phyloP scores from a whole-genome alignment of 768 basidiomycete species.

The Pleurotus giganteus region DNA sequence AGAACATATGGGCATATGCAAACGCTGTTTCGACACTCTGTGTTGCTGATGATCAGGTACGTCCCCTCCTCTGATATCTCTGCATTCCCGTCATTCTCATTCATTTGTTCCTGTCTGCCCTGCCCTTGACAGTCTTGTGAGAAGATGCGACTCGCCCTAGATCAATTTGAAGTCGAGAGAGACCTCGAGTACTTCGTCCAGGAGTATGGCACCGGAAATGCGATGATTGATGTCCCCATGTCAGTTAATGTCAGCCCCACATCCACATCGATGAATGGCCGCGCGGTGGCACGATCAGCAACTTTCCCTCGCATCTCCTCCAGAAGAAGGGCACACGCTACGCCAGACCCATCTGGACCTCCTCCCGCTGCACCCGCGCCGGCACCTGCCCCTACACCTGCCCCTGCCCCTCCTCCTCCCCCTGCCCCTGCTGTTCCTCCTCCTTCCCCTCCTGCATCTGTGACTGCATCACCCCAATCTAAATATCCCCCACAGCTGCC shows the following conservation, averaged over 20 bases:
- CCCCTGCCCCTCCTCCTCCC: no score
- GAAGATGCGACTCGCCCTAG: constrained; percentile 78
- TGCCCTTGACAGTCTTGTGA: constrained; percentile 75
- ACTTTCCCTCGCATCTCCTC: background rate
- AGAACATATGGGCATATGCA: constrained; percentile 93
- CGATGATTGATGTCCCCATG: constrained; percentile 82
- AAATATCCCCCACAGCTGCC: constrained; percentile 38
- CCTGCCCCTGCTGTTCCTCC: background rate
- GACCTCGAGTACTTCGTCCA: constrained; percentile 91
- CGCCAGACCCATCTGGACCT: background rate
- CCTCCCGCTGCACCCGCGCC: constrained; percentile 15
- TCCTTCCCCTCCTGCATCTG: constrained; percentile 15
- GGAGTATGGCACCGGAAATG: constrained; percentile 83
- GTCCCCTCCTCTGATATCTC: constrained; percentile 19
- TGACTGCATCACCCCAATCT: constrained; percentile 43
- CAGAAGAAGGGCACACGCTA: background rate
- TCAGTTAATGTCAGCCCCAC: constrained; percentile 61
- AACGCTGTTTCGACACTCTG: constrained; percentile 95
- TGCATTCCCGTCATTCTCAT: background rate
- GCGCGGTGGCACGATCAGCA: background rate
- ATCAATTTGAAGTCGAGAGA: constrained; percentile 82
- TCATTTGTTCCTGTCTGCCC: constrained; percentile 2
- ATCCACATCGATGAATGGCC: constrained; percentile 37
- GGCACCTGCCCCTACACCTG: background rate
- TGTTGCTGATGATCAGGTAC: constrained; percentile 93